A percentile compares a stretch with the other conserved stretches of the same genome.
Evolutionary conservation across 208 protist genomes (phyloP).

Genomic region (Acanthamoeba castellanii): DNA sequence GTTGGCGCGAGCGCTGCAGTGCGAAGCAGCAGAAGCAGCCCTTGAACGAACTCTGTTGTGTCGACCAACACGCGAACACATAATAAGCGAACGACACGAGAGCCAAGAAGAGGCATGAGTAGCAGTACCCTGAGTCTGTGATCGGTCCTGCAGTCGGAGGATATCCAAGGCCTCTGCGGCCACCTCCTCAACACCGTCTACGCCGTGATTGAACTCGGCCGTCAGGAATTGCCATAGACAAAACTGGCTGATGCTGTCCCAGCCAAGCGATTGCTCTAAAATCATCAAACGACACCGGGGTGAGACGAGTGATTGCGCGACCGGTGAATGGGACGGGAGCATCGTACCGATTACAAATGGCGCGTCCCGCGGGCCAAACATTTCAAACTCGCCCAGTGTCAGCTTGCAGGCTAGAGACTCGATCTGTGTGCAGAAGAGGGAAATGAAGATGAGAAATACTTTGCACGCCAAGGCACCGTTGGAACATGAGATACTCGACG

Average conservation of each 20-base stretch:
- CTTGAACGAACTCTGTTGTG: background rate
- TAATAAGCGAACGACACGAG: background rate
- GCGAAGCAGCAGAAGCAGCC: background rate
- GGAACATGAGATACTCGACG: background rate
- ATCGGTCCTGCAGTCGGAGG: background rate
- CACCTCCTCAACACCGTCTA: background rate
- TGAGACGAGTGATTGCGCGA: too few relatives aligned
- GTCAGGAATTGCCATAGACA: constrained; percentile 68
- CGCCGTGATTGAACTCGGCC: constrained; percentile 20
- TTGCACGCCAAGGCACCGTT: background rate
- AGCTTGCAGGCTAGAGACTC: constrained; percentile 52
- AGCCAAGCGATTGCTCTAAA: constrained; percentile 50
- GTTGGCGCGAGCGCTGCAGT: background rate
- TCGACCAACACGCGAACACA: background rate
- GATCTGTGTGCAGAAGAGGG: constrained; percentile 2
- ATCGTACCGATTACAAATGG: background rate
- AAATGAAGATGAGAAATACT: background rate
- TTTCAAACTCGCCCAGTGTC: constrained; percentile 51
- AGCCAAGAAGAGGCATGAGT: too few relatives aligned
- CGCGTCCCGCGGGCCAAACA: background rate
- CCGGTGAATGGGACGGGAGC: too few relatives aligned
- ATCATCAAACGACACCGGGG: background rate
- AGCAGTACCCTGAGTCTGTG: constrained; percentile 21
- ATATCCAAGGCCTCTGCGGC: background rate
- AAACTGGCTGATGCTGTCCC: constrained; percentile 56